Base-by-base conservation (phyloP, 1,284 basidiomycete genomes). In the Ustilago cynodontis region DNA sequence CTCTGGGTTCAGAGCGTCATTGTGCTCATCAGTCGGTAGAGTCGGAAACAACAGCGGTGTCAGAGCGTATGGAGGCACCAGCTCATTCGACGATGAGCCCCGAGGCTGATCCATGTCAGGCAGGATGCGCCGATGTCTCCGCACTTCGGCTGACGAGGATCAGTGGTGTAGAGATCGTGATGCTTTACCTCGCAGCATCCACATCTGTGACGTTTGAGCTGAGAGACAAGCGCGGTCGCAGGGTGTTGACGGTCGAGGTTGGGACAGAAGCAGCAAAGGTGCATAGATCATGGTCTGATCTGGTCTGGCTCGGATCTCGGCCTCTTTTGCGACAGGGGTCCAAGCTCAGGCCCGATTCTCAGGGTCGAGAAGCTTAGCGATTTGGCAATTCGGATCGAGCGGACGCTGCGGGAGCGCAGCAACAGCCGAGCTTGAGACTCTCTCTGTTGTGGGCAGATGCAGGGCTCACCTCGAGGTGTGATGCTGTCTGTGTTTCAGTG, bases 1-100 rank as follows among this genome's bases (percentile, higher is more conserved):
- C 0, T 67, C 60, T 8, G 73, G 70, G 37, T 75, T 68, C 8
- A 53, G 5, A 9, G 41, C 33, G 2, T 49, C 61, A 13, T 20
- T 29, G 24, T 22, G 22, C 18, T 68, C 64, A 14, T 70, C 58
- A 20, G 10, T 39, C 2, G 77, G 77, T 0, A 82, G 57, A 13
- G 78, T 71, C 3, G 80, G 80, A 45, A 75, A 79, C 20, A 82
- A 67, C 31, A 82, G 51, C 43, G 80, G 78, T 5, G 65, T 45
- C 26, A 81, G 52, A 11, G 65, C 57, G 31, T 77, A 81, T 0
- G 69, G 70, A 50, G 74, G 74, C 56, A 77, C 74, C 4, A 67
- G 73, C 64, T 75, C 64, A 10, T 33, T 61, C 50, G 58, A 58
- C 28, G 18, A 29, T 3, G 45, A 50, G 8, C 47, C 59, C 24